Evolutionary conservation across 75 land plant genomes (phyloP), one percentile per base, ranked within the genome.

Genomic region (Isoetes taiwanensis): DNA sequence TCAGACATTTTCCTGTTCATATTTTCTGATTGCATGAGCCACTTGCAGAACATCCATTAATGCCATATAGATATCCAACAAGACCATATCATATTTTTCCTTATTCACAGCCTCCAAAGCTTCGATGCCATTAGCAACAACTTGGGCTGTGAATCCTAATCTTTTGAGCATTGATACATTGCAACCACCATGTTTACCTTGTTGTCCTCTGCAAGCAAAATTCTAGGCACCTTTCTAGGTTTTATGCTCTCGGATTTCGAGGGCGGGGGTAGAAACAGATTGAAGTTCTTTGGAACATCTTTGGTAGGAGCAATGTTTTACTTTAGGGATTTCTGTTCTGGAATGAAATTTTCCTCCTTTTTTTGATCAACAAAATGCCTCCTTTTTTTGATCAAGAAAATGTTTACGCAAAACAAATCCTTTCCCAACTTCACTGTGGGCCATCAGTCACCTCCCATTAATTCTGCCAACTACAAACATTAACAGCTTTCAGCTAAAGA

Each of bases 11-110:
- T 69, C 76, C 62, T n/a, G n/a, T n/a, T 86, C 91, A 54, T 59
- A 86, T 14, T 75, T 66, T 1, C 94, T 81, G 31, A 87, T 78
- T 21, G 76, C 23, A 28, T 74, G 64, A 14, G 94, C 81, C 8
- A 89, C 90, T 76, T 87, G 68, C 28, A 87, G 76, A n/a, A 88
- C 94, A 65, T 84, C 80, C 94, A 87, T 87, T 12, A 78, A 74
- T 34, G 94, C 89, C 94, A 87, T 87, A 70, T 70, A 75, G 14
- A 87, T 82, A 74, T 87, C 94, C 89, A 80, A 72, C 38, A 62
- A 29, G n/a, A 58, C 28, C 10, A 19, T 1, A 24, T n/a, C n/a
- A n/a, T n/a, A n/a, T 16, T 62, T 55, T 57, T 90, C 95, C 59
- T 84, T 79, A 34, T 67, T 78, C 32, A 79, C 95, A 58, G 84